Evolutionary conservation across 257 asterid genomes (phyloP).

Genomic region (Fraxinus anomala): DNA sequence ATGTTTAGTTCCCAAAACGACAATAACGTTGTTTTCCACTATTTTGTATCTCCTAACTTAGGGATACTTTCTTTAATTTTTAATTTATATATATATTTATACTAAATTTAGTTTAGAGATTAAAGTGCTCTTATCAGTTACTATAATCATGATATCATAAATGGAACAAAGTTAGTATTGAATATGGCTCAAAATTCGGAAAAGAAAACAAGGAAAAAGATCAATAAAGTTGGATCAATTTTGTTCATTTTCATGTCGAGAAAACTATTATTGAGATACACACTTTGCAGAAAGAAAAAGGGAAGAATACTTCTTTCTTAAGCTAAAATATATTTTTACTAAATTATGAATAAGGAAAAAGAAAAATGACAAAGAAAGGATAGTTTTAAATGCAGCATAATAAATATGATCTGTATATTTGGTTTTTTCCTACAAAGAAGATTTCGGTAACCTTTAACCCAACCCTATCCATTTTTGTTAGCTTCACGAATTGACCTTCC

Average conservation of each 20-base stretch:
- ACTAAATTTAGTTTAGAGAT: background rate
- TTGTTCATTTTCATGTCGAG: background rate
- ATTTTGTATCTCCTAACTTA: background rate
- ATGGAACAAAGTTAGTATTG: background rate
- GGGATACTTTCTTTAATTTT: background rate
- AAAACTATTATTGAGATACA: background rate
- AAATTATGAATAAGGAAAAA: too few relatives aligned
- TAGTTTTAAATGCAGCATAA: background rate
- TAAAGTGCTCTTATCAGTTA: background rate
- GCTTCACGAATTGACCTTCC: background rate
- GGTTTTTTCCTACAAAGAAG: background rate
- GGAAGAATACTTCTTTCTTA: background rate
- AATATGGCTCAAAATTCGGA: background rate
- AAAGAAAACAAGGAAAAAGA: too few relatives aligned
- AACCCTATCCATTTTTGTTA: background rate
- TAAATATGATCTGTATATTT: background rate
- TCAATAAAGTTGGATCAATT: background rate
- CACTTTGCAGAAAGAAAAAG: background rate
- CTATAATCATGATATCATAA: background rate
- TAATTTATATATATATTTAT: too few relatives aligned
- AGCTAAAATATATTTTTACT: too few relatives aligned
- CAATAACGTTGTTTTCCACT: too few relatives aligned
- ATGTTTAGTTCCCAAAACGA: too few relatives aligned
- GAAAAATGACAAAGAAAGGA: background rate
- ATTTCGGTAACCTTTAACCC: background rate